phyloP scores from a whole-genome alignment of 371 early-diverging fungal genomes.

The Rhizopus stolonifer region DNA sequence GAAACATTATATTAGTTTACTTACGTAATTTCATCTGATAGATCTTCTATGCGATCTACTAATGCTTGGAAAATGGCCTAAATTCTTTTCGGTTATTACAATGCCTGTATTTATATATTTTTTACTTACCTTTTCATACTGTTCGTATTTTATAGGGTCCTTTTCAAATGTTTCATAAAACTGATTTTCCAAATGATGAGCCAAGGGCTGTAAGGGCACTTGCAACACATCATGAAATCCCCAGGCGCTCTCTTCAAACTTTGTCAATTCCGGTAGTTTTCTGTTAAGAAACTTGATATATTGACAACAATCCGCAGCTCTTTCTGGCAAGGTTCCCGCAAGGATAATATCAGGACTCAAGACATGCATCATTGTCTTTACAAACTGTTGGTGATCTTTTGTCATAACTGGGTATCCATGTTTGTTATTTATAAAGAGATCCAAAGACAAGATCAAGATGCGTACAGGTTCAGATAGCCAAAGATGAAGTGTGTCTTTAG shows the following conservation, averaged over 20 bases:
- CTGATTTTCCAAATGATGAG: constrained; percentile 88
- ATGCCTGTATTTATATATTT: too few relatives aligned
- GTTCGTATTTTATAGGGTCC: constrained; percentile 88
- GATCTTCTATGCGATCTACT: constrained; percentile 49
- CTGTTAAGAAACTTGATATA: constrained; percentile 69
- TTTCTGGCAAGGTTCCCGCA: constrained; percentile 24
- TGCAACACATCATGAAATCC: constrained; percentile 91
- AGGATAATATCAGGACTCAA: constrained; percentile 58
- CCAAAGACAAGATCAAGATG: constrained; percentile 68
- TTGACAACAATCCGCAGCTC: constrained; percentile 49
- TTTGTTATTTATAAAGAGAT: constrained; percentile 71
- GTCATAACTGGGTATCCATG: constrained; percentile 87
- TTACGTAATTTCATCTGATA: constrained; percentile 36
- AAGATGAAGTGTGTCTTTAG: constrained; percentile 49
- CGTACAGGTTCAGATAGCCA: constrained; percentile 91
- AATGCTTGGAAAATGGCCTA: constrained; percentile 63
- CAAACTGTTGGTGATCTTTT: constrained; percentile 71
- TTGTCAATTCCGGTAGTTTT: constrained; percentile 57
- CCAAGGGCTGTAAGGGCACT: constrained; percentile 87
- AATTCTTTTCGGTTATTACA: background rate
- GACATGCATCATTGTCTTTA: constrained; percentile 61
- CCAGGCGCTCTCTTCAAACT: constrained; percentile 70
- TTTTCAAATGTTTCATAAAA: constrained; percentile 94
- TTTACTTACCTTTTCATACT: constrained; percentile 73
- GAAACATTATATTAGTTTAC: too few relatives aligned